These are phyloP conservation scores for Mesotaenium endlicherianum DNA, from an alignment of 139 green algal species.

Conservation along the genomic window DNA sequence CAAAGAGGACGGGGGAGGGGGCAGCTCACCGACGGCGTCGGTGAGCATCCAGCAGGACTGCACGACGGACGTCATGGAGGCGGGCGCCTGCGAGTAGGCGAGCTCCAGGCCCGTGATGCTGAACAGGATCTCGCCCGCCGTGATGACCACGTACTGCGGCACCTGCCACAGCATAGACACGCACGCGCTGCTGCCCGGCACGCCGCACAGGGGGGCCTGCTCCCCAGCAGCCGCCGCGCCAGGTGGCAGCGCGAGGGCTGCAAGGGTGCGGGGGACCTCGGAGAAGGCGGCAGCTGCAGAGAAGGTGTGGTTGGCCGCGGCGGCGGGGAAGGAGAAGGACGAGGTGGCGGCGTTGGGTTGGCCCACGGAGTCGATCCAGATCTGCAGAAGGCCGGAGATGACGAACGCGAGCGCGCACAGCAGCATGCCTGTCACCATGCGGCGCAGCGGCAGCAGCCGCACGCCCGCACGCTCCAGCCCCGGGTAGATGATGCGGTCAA, in stretches of 20 bases:
- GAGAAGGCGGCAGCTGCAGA: neutral
- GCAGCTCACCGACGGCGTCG: constrained; percentile 32
- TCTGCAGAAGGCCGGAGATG: constrained; percentile 48
- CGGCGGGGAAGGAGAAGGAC: neutral
- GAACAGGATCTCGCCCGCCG: constrained; percentile 53
- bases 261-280: no score
- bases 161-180: constrained; percentile 55
- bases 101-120: constrained; percentile 54
- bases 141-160: constrained; percentile 55
- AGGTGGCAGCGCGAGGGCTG: neutral
- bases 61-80: constrained; percentile 50
- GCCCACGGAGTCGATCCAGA: constrained; percentile 25
- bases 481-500: constrained; percentile 53
- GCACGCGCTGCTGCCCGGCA: neutral
- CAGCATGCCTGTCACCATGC: constrained; percentile 52
- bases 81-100: constrained; percentile 54
- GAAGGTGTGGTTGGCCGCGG: neutral
- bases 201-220: neutral
- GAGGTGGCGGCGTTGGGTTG: neutral
- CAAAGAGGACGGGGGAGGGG: neutral
- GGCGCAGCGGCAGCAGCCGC: constrained; percentile 29
- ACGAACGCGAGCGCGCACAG: constrained; percentile 49
- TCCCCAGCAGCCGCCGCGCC: neutral
- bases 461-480: constrained; percentile 13
- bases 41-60: constrained; percentile 35